These are phyloP conservation scores for Annulohypoxylon moriforme DNA, from an alignment of 495 filamentous ascomycete species.

Conservation along the genomic window DNA sequence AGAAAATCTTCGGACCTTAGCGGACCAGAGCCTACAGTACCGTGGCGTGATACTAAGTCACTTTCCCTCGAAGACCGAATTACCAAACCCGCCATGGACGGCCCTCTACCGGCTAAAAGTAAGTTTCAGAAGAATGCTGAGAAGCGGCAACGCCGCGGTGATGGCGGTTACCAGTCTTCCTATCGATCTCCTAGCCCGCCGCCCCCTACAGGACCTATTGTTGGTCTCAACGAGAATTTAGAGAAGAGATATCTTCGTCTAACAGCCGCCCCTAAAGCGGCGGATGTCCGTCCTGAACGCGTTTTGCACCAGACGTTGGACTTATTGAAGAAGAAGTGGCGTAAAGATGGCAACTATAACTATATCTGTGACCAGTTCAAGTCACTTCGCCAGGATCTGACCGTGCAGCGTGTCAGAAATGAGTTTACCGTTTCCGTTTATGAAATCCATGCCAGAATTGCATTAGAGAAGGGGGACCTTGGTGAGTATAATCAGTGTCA, in stretches of 20 bases:
- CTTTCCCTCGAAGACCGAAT: conserved; percentile 81
- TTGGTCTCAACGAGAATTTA: conserved; percentile 84
- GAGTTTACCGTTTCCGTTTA: conserved; percentile 96
- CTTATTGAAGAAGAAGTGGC: conserved; percentile 93
- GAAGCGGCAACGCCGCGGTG: conserved; percentile 88
- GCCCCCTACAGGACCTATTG: conserved; percentile 77
- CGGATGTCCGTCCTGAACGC: conserved; percentile 84
- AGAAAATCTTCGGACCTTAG: conserved; percentile 79
- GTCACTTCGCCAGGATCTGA: conserved; percentile 96
- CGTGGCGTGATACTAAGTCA: conserved; percentile 79
- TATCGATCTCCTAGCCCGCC: conserved; percentile 71
- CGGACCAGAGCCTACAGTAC: conserved; percentile 63
- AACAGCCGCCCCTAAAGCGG: conserved; percentile 86
- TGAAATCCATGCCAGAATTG: conserved; percentile 97
- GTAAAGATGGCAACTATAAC: conserved; percentile 88
- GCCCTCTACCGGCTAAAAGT: conserved; percentile 69
- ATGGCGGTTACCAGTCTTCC: conserved; percentile 71
- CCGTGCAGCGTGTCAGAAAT: conserved; percentile 95
- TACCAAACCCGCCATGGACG: conserved; percentile 64
- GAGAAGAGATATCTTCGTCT: conserved; percentile 96
- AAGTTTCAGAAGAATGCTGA: conserved; percentile 90
- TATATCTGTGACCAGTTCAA: conserved; percentile 99
- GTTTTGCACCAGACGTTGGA: conserved; percentile 87
- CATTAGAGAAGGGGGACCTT: conserved; percentile 97
- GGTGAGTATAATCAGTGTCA: conserved; percentile 99